Percentiles rank a stretch among this genome's conserved stretches.
Evolutionary conservation across 768 basidiomycete species (phyloP).

Genomic region (Amanita exitialis): DNA sequence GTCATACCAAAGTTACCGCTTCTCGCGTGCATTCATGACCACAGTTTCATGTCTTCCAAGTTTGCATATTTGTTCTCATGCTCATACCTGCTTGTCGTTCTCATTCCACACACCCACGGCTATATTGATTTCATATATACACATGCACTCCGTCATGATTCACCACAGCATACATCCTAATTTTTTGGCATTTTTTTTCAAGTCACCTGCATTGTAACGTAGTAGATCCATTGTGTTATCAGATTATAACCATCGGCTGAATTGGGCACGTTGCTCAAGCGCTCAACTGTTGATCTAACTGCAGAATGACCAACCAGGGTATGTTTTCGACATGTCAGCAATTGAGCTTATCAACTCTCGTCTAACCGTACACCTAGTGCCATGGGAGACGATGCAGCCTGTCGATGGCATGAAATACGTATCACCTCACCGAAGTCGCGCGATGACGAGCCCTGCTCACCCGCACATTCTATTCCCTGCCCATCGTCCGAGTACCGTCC

Average conservation of each 20-base stretch:
- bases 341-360: not conserved
- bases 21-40: slow-evolving; percentile 12
- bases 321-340: not conserved
- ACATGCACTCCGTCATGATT: slow-evolving; percentile 6
- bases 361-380: slow-evolving; percentile 8
- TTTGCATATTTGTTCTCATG: slow-evolving; percentile 6
- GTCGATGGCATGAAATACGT: not conserved
- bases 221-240: slow-evolving; percentile 27
- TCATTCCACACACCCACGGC: slow-evolving; percentile 7
- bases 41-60: not conserved
- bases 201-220: slow-evolving; percentile 34
- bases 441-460: slow-evolving; percentile 7
- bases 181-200: slow-evolving; percentile 3
- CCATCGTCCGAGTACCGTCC: slow-evolving; percentile 20
- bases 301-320: slow-evolving; percentile 1
- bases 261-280: not conserved
- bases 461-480: slow-evolving; percentile 18
- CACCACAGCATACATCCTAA: slow-evolving; percentile 7
- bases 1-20: slow-evolving; percentile 42
- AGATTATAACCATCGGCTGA: slow-evolving; percentile 10
- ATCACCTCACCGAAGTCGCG: not conserved
- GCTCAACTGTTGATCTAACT: not conserved
- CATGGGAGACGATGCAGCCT: slow-evolving; percentile 1
- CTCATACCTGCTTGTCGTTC: slow-evolving; percentile 7
- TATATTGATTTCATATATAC: slow-evolving; percentile 12